Percentiles rank a stretch among this genome's conserved stretches.
These are phyloP conservation scores for Magnolia officinalis DNA, from an alignment of 164 flowering plant genomes.

Conservation along the genomic window DNA sequence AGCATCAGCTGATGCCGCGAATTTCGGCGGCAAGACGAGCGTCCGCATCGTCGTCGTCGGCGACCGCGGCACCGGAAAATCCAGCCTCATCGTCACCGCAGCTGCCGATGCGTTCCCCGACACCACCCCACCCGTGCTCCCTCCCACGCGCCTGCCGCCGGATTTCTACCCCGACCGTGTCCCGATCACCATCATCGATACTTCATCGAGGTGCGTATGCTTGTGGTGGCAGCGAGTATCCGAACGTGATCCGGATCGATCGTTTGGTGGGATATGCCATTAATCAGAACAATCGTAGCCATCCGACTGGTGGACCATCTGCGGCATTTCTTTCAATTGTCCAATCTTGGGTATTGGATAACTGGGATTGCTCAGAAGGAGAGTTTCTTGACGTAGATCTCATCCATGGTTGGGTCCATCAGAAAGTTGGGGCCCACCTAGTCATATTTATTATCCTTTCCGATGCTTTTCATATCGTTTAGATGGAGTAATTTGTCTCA, in stretches of 20 bases:
- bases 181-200: slow-evolving; percentile 76
- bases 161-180: slow-evolving; percentile 75
- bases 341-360: too few species aligned
- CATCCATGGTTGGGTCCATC: too few species aligned
- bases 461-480: too few species aligned
- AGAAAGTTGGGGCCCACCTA: too few species aligned
- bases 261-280: too few species aligned
- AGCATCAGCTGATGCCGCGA: slow-evolving; percentile 18
- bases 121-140: slow-evolving; percentile 55
- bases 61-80: slow-evolving; percentile 80
- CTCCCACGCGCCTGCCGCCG: slow-evolving; percentile 72
- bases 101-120: slow-evolving; percentile 67
- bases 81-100: slow-evolving; percentile 64
- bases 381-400: too few species aligned
- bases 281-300: too few species aligned
- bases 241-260: background rate
- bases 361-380: too few species aligned
- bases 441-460: too few species aligned
- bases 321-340: too few species aligned
- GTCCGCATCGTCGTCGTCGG: slow-evolving; percentile 85
- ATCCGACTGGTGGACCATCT: too few species aligned
- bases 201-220: slow-evolving; percentile 57
- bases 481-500: background rate
- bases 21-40: slow-evolving; percentile 24
- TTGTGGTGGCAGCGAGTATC: background rate